Base-by-base conservation (phyloP, 2,329 filamentous ascomycete genomes). In the Massarina eburnea region DNA sequence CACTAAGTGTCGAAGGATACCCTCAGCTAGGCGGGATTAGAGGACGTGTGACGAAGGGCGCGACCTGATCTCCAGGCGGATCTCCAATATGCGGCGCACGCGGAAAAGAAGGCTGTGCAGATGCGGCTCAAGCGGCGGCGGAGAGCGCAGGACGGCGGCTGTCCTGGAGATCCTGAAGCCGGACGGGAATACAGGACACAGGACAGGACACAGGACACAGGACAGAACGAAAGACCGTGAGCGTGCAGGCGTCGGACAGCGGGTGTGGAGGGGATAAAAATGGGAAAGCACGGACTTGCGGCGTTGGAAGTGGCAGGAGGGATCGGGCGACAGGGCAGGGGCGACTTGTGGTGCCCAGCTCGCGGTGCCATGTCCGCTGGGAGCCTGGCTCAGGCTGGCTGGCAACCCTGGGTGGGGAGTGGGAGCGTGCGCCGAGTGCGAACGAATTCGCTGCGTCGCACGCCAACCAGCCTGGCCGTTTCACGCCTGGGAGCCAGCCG, bases 1-100 rank as follows among this genome's bases (percentile, higher is more conserved):
- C 66, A 63, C 61, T 54, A 59, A 46, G 53, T 56, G 67, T 68
- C 59, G 62, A 62, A 57, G 59, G 57, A 61, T 55, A 57, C 57
- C 52, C 42, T 46, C 56, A 62, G 62, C 55, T 54, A 58, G 44
- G 57, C 54, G 49, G 46, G 41, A 54, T 57, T 46, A 57, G 55
- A 62, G 55, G 49, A 55, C 51, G 56, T 61, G 59, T 53, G 55
- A 60, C 58, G 46, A 41, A 33, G 41, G 46, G 51, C 45, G 54
- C 47, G 39, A 14, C 27, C 12, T 14, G 27, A 8, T 14, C 7
- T 14, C 5, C 5, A 8, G n/a, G 12, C 7, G 24, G 12, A 12
- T 12, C 7, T 26, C 7, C 24, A 12, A 26, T 46, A 48, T 43
- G 40, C 27, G 41, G 37, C 42, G 41, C 44, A 43, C 33, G 45